Evolutionary conservation across 2,329 filamentous ascomycete genomes (phyloP).

Genomic region (Tolypocladium sp.): DNA sequence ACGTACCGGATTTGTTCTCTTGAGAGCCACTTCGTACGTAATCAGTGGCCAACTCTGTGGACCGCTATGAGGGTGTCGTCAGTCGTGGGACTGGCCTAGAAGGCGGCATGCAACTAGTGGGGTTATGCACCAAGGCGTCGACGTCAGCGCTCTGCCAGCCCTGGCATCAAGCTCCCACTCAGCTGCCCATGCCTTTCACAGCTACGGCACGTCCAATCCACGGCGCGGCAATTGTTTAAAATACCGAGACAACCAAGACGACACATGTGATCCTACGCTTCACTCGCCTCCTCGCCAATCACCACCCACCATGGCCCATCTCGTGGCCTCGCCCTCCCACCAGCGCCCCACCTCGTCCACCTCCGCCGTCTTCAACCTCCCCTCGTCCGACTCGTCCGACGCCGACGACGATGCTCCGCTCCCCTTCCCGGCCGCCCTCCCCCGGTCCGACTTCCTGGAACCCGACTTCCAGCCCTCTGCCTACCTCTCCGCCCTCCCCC

Average conservation of each 20-base stretch:
- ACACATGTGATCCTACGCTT: not conserved
- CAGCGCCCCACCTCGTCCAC: conserved; percentile 10
- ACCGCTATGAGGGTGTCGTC: not conserved
- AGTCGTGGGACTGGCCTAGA: not conserved
- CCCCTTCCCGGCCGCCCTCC: conserved; percentile 80
- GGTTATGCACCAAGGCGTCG: conserved; percentile 10
- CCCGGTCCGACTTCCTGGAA: conserved; percentile 72
- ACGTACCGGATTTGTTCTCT: not conserved
- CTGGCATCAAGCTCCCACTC: not conserved
- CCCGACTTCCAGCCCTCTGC: conserved; percentile 67
- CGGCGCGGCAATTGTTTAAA: not conserved
- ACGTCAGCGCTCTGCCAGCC: not conserved
- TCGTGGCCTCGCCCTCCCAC: conserved; percentile 16
- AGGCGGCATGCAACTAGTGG: conserved; percentile 8
- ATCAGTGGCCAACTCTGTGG: not conserved
- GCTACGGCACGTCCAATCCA: not conserved
- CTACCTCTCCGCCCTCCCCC: conserved; percentile 72
- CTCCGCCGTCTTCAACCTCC: conserved; percentile 3
- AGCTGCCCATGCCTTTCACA: not conserved
- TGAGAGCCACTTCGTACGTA: not conserved
- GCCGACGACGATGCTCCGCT: conserved; percentile 59
- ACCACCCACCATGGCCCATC: conserved; percentile 16
- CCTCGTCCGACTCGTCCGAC: conserved; percentile 8
- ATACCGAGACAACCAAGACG: not conserved
- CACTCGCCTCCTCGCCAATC: not conserved